Evolutionary conservation across 1,284 basidiomycete genomes (phyloP).

Genomic region (Exobasidium cylindrosporum): DNA sequence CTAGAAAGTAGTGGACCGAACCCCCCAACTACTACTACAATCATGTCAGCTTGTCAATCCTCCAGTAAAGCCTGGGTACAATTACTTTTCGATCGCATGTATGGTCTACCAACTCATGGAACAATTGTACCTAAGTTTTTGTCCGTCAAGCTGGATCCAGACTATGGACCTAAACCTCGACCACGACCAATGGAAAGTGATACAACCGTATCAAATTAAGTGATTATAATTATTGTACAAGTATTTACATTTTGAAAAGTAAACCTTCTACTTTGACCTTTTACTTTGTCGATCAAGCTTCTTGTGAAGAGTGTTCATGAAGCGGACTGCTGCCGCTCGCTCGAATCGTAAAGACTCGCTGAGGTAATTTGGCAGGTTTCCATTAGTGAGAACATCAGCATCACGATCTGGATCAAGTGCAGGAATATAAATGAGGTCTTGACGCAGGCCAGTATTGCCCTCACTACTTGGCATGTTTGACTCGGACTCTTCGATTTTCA

Average conservation of each 20-base stretch:
- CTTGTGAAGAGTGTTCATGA: constrained; percentile 23
- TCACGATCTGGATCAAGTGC: constrained; percentile 44
- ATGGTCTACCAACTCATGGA: constrained; percentile 21
- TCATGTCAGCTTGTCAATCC: constrained; percentile 22
- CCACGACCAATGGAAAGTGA: background rate
- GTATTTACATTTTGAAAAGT: background rate
- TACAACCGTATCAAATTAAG: background rate
- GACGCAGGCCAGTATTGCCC: constrained; percentile 16
- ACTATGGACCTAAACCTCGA: background rate
- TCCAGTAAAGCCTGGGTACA: constrained; percentile 29
- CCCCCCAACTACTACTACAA: background rate
- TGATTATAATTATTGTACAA: background rate
- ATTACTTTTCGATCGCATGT: constrained; percentile 40
- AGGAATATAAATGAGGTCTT: constrained; percentile 49
- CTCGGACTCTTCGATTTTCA: constrained; percentile 42
- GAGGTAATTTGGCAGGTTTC: constrained; percentile 24
- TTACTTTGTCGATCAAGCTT: constrained; percentile 18
- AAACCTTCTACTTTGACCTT: background rate
- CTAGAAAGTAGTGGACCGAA: constrained; percentile 17
- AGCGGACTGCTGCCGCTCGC: constrained; percentile 23
- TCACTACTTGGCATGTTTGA: constrained; percentile 3
- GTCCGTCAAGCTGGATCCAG: constrained; percentile 23
- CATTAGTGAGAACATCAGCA: constrained; percentile 23
- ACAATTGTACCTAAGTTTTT: constrained; percentile 24
- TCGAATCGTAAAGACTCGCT: constrained; percentile 31